Conservation (phyloP, 768 basidiomycete genomes). For the Russula olivacea region DNA sequence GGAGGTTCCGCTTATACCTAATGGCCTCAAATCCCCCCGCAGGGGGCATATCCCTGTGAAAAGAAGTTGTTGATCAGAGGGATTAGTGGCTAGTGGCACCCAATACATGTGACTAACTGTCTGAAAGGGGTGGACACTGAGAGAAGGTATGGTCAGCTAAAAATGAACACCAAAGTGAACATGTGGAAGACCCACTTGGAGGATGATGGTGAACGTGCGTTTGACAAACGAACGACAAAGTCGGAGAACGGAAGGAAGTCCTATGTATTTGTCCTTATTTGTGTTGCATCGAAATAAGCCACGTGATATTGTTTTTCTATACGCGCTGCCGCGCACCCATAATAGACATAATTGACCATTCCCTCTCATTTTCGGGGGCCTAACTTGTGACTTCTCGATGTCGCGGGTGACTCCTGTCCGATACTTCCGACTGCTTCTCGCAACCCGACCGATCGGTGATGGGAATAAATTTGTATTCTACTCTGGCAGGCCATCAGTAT, state of each 20-base stretch:
- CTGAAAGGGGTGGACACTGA: constrained; percentile 56
- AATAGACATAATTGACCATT: not conserved
- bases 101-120: constrained; percentile 44
- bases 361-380: not conserved
- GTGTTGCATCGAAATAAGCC: not conserved
- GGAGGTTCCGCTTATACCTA: constrained; percentile 94
- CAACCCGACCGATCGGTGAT: constrained; percentile 22
- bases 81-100: constrained; percentile 23
- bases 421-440: constrained; percentile 3
- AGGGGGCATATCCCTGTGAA: constrained; percentile 88
- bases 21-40: constrained; percentile 86
- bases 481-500: not conserved
- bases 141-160: constrained; percentile 12
- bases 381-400: constrained; percentile 2
- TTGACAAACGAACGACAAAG: not conserved
- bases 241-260: not conserved
- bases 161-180: constrained; percentile 7
- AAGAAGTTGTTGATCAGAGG: constrained; percentile 18
- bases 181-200: constrained; percentile 19
- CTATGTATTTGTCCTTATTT: not conserved
- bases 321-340: constrained; percentile 1
- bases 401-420: constrained; percentile 14
- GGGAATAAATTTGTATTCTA: constrained; percentile 7
- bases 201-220: constrained; percentile 2
- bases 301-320: constrained; percentile 15